Percentiles rank a stretch among this genome's conserved stretches.
phyloP scores from a whole-genome alignment of 2,329 filamentous ascomycete genomes.

The Fusarium sp. region DNA sequence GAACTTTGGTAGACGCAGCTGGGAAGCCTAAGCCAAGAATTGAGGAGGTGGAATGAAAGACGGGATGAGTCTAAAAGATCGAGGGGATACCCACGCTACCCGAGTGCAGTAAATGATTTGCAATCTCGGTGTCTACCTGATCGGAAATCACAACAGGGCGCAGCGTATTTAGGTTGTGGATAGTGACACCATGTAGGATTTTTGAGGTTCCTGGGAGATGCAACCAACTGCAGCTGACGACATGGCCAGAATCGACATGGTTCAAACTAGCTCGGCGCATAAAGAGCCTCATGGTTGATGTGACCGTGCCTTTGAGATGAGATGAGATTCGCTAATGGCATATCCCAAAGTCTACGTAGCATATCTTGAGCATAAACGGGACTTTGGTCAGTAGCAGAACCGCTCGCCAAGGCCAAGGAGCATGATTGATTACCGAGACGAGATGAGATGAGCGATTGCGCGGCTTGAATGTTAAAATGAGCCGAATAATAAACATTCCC shows the following conservation, averaged over 20 bases:
- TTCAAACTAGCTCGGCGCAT: neutral
- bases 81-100: conserved; percentile 27
- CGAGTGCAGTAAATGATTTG: conserved; percentile 37
- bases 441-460: conserved; percentile 24
- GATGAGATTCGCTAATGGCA: neutral
- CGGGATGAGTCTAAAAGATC: conserved; percentile 22
- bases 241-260: conserved; percentile 1
- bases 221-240: conserved; percentile 1
- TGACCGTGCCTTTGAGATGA: conserved; percentile 15
- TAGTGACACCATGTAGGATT: conserved; percentile 29
- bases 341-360: neutral
- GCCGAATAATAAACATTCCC: neutral
- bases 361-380: neutral
- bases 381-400: conserved; percentile 16
- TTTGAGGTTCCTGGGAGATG: conserved; percentile 11
- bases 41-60: conserved; percentile 70
- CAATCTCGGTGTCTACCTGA: conserved; percentile 44
- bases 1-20: conserved; percentile 42
- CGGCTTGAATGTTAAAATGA: conserved; percentile 12
- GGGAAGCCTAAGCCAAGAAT: conserved; percentile 59
- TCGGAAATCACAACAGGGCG: conserved; percentile 36
- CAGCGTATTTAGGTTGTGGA: conserved; percentile 26
- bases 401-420: conserved; percentile 23
- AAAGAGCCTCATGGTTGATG: conserved; percentile 13
- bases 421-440: conserved; percentile 29